Evolutionary conservation across 2,329 filamentous ascomycete species (phyloP).

Genomic region (Rutstroemia sp.): DNA sequence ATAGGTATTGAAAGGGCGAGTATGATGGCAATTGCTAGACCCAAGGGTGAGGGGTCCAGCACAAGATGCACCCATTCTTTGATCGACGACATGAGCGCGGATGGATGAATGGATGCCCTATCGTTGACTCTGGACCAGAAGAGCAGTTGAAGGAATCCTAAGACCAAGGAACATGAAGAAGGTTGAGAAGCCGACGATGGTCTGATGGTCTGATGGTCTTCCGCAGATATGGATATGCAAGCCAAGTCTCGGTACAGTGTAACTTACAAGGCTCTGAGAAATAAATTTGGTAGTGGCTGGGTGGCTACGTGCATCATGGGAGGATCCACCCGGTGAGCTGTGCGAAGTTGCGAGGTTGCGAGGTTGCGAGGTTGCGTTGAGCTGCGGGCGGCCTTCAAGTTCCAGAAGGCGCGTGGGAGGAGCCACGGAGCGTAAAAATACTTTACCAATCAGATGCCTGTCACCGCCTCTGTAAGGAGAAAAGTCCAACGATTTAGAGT

Average conservation of each 20-base stretch:
- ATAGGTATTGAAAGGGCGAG: conserved; percentile 68
- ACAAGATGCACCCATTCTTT: conserved; percentile 40
- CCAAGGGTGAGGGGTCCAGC: conserved; percentile 51
- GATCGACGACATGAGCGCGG: conserved; percentile 13
- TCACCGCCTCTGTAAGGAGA: conserved; percentile 1
- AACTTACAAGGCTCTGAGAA: not conserved
- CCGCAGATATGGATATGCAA: not conserved
- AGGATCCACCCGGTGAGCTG: conserved; percentile 3
- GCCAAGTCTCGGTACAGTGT: not conserved
- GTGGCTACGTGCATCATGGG: not conserved
- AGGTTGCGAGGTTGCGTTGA: not conserved
- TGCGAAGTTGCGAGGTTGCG: not conserved
- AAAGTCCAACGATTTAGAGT: not conserved
- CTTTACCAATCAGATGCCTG: not conserved
- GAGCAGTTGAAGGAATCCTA: too few relatives aligned
- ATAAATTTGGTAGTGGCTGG: not conserved
- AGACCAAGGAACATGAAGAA: too few relatives aligned
- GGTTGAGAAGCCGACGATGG: not conserved
- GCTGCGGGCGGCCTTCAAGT: too few relatives aligned
- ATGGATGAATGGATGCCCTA: too few relatives aligned
- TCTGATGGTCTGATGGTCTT: not conserved
- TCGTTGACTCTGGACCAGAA: too few relatives aligned
- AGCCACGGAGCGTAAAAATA: not conserved
- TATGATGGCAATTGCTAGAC: conserved; percentile 61
- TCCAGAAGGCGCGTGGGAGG: too few relatives aligned